A percentile compares a stretch with the other conserved stretches of the same genome.
Conservation (phyloP, 306 rosid species). For the Ochetophila trinervis region DNA sequence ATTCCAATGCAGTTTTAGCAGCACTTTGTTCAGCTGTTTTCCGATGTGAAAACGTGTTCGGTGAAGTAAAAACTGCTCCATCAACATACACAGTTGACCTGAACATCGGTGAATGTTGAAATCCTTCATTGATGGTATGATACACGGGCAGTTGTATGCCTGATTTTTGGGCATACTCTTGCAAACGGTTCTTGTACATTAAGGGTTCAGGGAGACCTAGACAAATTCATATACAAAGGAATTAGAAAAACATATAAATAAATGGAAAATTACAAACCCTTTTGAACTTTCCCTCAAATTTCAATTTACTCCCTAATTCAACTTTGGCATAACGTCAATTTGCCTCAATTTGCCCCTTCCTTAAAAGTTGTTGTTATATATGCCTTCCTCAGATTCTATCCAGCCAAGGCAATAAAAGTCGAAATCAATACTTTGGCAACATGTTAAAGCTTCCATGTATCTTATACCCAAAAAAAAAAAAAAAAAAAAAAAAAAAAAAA, state of each 20-base stretch:
- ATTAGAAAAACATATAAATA: neutral
- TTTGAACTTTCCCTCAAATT: too few species aligned
- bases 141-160: conserved; percentile 30
- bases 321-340: too few species aligned
- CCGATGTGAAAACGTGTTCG: conserved; percentile 20
- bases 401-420: too few species aligned
- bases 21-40: conserved; percentile 55
- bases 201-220: conserved; percentile 12
- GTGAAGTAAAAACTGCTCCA: conserved; percentile 30
- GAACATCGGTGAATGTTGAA: conserved; percentile 18
- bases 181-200: conserved; percentile 32
- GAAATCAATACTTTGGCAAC: too few species aligned
- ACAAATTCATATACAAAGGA: neutral
- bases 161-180: conserved; percentile 28
- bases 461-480: too few species aligned
- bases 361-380: too few species aligned
- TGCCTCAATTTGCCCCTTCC: too few species aligned
- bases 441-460: too few species aligned
- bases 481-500: too few species aligned
- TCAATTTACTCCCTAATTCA: too few species aligned
- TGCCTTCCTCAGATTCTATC: too few species aligned
- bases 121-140: conserved; percentile 41
- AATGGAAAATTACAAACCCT: neutral
- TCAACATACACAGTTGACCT: conserved; percentile 41
- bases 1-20: conserved; percentile 41